Evolutionary conservation across 495 filamentous ascomycete genomes (phyloP).

Genomic region (Aspergillus affinis): DNA sequence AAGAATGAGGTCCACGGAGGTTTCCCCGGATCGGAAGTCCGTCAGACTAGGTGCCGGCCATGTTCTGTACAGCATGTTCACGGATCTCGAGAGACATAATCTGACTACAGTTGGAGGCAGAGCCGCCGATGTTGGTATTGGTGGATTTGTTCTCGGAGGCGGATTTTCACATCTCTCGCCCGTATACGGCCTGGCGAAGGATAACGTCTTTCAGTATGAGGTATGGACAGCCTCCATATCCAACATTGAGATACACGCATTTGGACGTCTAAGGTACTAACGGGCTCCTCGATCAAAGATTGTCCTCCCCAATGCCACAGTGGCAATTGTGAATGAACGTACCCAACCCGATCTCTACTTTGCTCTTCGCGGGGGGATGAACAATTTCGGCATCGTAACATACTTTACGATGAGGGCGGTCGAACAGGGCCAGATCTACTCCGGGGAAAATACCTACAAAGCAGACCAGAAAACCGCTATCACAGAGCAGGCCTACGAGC

Average conservation of each 20-base stretch:
- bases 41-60: slow-evolving; percentile 21
- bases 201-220: slow-evolving; percentile 49
- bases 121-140: slow-evolving; percentile 51
- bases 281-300: no score
- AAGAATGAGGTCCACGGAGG: slow-evolving; percentile 37
- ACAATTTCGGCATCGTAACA: slow-evolving; percentile 17
- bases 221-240: slow-evolving; percentile 14
- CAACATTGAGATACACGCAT: not conserved
- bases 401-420: slow-evolving; percentile 11
- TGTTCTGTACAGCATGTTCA: slow-evolving; percentile 43
- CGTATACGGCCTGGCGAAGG: slow-evolving; percentile 46
- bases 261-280: slow-evolving; percentile 10
- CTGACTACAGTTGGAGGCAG: slow-evolving; percentile 54
- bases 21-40: slow-evolving; percentile 29
- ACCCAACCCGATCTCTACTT: slow-evolving; percentile 31
- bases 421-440: slow-evolving; percentile 13
- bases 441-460: slow-evolving; percentile 35
- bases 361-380: slow-evolving; percentile 27
- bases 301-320: slow-evolving; percentile 37
- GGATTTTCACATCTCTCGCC: slow-evolving; percentile 35
- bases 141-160: slow-evolving; percentile 43
- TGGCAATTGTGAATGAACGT: slow-evolving; percentile 31
- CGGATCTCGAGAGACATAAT: slow-evolving; percentile 41
- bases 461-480: slow-evolving; percentile 40
- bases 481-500: slow-evolving; percentile 32